A percentile compares a stretch with the other conserved stretches of the same genome.
Evolutionary conservation across 2,329 filamentous ascomycete genomes (phyloP).

Genomic region (Calonectria leucothoes): DNA sequence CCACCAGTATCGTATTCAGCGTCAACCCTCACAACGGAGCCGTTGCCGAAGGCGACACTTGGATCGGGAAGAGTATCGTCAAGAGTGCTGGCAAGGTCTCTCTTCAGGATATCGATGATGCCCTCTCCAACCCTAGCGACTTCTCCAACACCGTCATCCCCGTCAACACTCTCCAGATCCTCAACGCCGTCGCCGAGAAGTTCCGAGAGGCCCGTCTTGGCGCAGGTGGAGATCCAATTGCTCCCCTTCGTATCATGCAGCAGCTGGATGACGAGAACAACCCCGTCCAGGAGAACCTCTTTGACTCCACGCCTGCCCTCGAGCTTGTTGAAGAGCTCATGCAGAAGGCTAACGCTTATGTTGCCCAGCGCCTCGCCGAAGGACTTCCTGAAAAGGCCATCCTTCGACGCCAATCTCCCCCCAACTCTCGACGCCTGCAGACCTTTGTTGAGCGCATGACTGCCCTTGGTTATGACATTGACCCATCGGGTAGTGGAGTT

Average conservation of each 20-base stretch:
- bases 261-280: constrained; percentile 98
- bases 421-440: constrained; percentile 88
- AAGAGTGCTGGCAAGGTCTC: constrained; percentile 90
- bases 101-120: constrained; percentile 86
- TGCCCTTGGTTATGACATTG: constrained; percentile 89
- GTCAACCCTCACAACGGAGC: constrained; percentile 84
- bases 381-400: constrained; percentile 92
- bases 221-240: constrained; percentile 81
- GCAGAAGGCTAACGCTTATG: constrained; percentile 90
- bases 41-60: constrained; percentile 86
- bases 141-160: constrained; percentile 74
- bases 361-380: constrained; percentile 84
- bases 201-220: constrained; percentile 91
- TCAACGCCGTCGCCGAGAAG: constrained; percentile 86
- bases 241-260: constrained; percentile 88
- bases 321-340: constrained; percentile 96
- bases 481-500: constrained; percentile 87
- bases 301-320: constrained; percentile 88
- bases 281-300: constrained; percentile 95
- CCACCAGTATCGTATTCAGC: constrained; percentile 92
- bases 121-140: constrained; percentile 73
- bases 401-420: constrained; percentile 85
- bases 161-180: constrained; percentile 81
- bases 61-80: constrained; percentile 93
- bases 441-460: constrained; percentile 95